A percentile compares a stretch with the other conserved stretches of the same genome.
Conservation (phyloP, 805 yeast genomes). For the Starmerella sp. region DNA sequence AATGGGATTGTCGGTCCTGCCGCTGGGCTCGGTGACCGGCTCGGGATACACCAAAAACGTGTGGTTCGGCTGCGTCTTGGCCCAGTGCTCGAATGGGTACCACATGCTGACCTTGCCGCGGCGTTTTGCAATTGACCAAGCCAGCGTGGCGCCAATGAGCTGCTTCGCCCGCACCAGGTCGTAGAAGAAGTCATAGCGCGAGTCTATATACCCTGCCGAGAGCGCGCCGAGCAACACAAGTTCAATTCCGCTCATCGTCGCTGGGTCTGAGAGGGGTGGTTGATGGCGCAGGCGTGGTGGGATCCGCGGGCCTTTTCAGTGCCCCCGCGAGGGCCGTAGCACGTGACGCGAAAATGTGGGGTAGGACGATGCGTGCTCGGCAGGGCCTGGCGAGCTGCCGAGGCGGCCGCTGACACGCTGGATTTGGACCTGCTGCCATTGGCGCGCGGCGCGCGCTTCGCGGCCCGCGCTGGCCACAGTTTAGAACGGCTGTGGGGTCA, state of each 20-base stretch:
- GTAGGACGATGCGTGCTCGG: background rate
- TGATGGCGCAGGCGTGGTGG: background rate
- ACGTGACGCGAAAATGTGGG: constrained; percentile 1
- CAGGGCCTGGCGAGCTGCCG: constrained; percentile 1
- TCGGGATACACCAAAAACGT: constrained; percentile 56
- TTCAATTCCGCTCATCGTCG: constrained; percentile 1
- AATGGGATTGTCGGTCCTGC: constrained; percentile 8
- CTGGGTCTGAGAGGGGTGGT: background rate
- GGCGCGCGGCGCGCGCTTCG: background rate
- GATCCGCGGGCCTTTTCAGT: background rate
- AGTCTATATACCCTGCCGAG: constrained; percentile 16
- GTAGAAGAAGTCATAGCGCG: constrained; percentile 13
- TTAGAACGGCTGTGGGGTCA: too few species aligned
- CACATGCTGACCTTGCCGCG: constrained; percentile 42
- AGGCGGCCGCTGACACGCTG: background rate
- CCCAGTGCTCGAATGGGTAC: constrained; percentile 57
- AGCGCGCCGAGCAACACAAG: constrained; percentile 19
- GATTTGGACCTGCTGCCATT: background rate
- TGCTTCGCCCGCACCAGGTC: constrained; percentile 15
- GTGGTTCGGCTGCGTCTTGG: constrained; percentile 37
- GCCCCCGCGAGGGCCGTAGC: background rate
- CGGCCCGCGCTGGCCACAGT: too few species aligned
- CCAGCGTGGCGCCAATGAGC: constrained; percentile 7
- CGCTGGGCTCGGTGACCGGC: constrained; percentile 32
- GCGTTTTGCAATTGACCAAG: constrained; percentile 5